Conservation (phyloP, 1,284 basidiomycete species). For the Papiliotrema terrestris region DNA sequence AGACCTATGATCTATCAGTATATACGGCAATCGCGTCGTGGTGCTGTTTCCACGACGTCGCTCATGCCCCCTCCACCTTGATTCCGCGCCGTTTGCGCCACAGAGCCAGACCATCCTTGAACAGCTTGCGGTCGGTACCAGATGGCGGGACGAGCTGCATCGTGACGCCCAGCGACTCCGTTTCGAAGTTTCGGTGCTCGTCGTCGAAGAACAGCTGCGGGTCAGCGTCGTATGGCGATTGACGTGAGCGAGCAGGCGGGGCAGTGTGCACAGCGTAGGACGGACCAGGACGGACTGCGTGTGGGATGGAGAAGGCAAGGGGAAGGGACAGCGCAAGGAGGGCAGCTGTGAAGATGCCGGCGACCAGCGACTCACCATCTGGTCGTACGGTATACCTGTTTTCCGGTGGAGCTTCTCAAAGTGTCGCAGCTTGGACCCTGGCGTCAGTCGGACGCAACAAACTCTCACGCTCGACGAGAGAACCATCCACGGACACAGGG, state of each 20-base stretch:
- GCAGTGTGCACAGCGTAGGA: no score
- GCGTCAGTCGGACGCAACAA: not conserved
- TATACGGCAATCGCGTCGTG: not conserved
- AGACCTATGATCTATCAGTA: not conserved
- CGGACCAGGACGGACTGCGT: no score
- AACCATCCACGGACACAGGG: no score
- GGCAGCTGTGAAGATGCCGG: conserved; percentile 5
- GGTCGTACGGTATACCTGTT: conserved; percentile 74
- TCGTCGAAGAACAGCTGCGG: conserved; percentile 75
- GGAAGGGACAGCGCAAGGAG: conserved; percentile 2
- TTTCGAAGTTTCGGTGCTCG: conserved; percentile 70
- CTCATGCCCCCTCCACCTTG: not conserved
- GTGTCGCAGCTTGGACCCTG: conserved; percentile 76
- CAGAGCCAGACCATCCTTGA: conserved; percentile 25
- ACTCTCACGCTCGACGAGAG: no score
- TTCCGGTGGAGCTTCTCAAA: conserved; percentile 71
- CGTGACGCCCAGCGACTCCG: conserved; percentile 70
- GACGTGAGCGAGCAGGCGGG: no score
- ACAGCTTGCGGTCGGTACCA: conserved; percentile 33
- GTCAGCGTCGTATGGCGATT: conserved; percentile 1
- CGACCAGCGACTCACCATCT: conserved; percentile 63
- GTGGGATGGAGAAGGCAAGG: not conserved
- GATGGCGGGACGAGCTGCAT: conserved; percentile 52
- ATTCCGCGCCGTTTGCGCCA: conserved; percentile 34
- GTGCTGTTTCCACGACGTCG: not conserved